Evolutionary conservation across 129 eudicot species (phyloP), one percentile per base, ranked within the genome.

Genomic region (Smallanthus sonchifolius): DNA sequence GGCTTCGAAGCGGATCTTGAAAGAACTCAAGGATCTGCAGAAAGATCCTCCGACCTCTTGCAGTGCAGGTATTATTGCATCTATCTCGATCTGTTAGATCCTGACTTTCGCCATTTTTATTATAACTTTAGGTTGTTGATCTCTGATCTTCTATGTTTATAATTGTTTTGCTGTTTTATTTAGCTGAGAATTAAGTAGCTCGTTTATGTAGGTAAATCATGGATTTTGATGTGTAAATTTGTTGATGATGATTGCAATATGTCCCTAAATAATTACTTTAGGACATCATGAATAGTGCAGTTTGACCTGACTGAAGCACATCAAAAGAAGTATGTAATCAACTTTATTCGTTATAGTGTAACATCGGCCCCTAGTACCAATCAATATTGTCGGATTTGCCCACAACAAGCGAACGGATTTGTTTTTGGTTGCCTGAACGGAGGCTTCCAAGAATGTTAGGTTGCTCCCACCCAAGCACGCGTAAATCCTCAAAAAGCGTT

Each of bases 31-130:
- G 84, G 86, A 86, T 86, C 87, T 86, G 37, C 87, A 86, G 87
- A 86, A 83, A 28, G 91, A 87, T 84, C 88, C 91, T 84, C 91
- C 91, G 63, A 81, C 87, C 82, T 87, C 92, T 73, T 87, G 92
- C 83, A 87, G 88, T 54, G 86, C 92, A 54, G 92, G 92, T 87
- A 62, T 43, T 73, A 0, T 73, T 73, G 5, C 60, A 10, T 55
- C 45, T 17, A 10, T 60, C 13, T 61, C n/a, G 40, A 8, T 75
- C 42, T 78, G 34, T 59, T 59, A 43, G 68, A 40, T 20, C 17
- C 42, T 45, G 52, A 7, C 36, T 48, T 56, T 70, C 19, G 34
- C 10, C 6, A 6, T 24, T 14, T 44, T 63, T 37, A 10, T 52
- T 30, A 30, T 19, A 56, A n/a, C 0, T 39, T 72, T 42, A 14